phyloP scores from a whole-genome alignment of 805 yeast species.

The Sugiyamaella floridensis region DNA sequence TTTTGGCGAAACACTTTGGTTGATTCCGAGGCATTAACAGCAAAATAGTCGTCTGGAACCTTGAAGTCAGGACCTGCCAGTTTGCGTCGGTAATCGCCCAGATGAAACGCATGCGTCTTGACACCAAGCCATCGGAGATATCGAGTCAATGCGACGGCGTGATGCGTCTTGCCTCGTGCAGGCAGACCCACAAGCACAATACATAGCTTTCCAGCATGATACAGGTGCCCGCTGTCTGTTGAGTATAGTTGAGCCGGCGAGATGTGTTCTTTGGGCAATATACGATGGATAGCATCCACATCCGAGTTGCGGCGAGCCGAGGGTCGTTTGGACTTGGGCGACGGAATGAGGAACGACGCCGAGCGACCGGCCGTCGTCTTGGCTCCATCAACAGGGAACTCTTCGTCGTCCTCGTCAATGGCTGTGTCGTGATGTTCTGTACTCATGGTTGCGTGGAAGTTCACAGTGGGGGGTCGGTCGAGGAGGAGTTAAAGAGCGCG shows the following conservation, averaged over 20 bases:
- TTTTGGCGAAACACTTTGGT: slow-evolving; percentile 49
- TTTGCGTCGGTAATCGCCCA: slow-evolving; percentile 78
- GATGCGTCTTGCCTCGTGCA: slow-evolving; percentile 90
- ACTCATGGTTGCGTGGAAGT: background rate
- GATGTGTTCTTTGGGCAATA: slow-evolving; percentile 44
- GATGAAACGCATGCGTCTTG: slow-evolving; percentile 81
- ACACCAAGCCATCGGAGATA: slow-evolving; percentile 96
- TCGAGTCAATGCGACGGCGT: slow-evolving; percentile 85
- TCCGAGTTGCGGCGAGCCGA: slow-evolving; percentile 16
- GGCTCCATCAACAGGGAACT: background rate
- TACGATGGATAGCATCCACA: slow-evolving; percentile 19
- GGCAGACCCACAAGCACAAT: slow-evolving; percentile 89
- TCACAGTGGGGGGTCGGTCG: background rate
- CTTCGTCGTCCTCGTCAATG: background rate
- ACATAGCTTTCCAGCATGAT: slow-evolving; percentile 92
- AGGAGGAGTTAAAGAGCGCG: background rate
- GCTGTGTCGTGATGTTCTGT: background rate
- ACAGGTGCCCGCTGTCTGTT: slow-evolving; percentile 85
- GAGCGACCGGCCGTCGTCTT: background rate
- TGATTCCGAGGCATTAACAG: slow-evolving; percentile 41
- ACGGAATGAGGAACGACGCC: background rate
- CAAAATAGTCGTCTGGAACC: slow-evolving; percentile 66
- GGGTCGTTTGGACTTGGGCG: background rate
- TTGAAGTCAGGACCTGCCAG: slow-evolving; percentile 33
- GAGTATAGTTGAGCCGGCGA: slow-evolving; percentile 92